A percentile compares a stretch with the other conserved stretches of the same genome.
Conservation (phyloP, 2,329 filamentous ascomycete species). For the Lithohypha guttulata region DNA sequence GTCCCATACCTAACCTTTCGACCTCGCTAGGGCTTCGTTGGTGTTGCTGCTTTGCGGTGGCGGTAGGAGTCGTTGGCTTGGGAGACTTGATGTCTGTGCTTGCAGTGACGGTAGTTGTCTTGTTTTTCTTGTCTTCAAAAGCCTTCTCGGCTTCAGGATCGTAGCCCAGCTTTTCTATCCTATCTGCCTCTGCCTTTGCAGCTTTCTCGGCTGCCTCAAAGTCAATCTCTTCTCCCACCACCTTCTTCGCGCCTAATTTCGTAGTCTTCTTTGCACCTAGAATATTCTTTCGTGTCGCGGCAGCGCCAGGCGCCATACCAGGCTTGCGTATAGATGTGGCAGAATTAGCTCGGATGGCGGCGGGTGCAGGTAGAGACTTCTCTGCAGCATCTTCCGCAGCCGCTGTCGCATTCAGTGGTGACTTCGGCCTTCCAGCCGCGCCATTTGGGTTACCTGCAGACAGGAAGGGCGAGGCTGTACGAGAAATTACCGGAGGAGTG, state of each 20-base stretch:
- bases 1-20: constrained; percentile 81
- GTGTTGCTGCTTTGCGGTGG: constrained; percentile 44
- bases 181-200: constrained; percentile 92
- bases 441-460: constrained; percentile 52
- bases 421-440: constrained; percentile 68
- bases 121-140: constrained; percentile 29
- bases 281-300: constrained; percentile 73
- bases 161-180: constrained; percentile 90
- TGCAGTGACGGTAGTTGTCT: constrained; percentile 28
- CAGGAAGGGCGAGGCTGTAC: constrained; percentile 83
- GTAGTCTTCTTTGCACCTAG: constrained; percentile 70
- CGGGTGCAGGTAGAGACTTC: constrained; percentile 42
- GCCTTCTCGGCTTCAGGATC: constrained; percentile 76
- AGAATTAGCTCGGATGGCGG: constrained; percentile 62
- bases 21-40: constrained; percentile 61
- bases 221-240: constrained; percentile 69
- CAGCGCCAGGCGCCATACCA: constrained; percentile 39
- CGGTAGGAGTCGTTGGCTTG: constrained; percentile 54
- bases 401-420: constrained; percentile 48
- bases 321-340: constrained; percentile 74
- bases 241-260: constrained; percentile 89
- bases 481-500: constrained; percentile 70
- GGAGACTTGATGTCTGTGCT: constrained; percentile 60
- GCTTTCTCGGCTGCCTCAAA: constrained; percentile 97
- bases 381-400: constrained; percentile 45